These are phyloP conservation scores for Periglandula ipomoeae DNA, from an alignment of 2,329 filamentous ascomycete genomes.

Conservation along the genomic window DNA sequence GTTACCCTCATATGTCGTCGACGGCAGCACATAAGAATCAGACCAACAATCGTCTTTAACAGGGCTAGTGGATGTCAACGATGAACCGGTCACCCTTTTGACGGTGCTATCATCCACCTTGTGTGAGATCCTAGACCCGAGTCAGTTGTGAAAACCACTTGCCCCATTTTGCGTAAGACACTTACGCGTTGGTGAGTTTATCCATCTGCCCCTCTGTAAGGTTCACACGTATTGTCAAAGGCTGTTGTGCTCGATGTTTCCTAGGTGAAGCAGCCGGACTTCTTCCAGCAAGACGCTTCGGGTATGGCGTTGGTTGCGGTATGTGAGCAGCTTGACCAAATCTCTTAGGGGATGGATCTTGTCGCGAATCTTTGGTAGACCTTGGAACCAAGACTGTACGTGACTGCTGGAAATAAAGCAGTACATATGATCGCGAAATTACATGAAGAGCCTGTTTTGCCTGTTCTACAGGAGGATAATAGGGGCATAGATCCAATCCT, in stretches of 20 bases:
- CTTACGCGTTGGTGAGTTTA: constrained; percentile 36
- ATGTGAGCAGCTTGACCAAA: not conserved
- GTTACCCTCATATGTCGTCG: not conserved
- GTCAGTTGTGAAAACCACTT: not conserved
- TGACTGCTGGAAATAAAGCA: not conserved
- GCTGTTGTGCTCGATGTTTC: constrained; percentile 25
- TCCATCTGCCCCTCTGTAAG: constrained; percentile 41
- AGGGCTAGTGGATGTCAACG: not conserved
- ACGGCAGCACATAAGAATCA: constrained; percentile 1
- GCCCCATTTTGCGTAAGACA: not conserved
- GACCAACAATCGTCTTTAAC: constrained; percentile 1
- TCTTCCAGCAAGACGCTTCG: constrained; percentile 12
- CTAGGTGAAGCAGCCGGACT: constrained; percentile 23
- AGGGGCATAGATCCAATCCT: too few relatives aligned
- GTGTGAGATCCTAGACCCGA: constrained; percentile 21
- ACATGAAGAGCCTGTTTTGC: too few relatives aligned
- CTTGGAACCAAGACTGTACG: not conserved
- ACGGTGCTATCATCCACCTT: constrained; percentile 20
- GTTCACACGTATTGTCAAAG: constrained; percentile 37
- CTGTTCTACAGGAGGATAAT: too few relatives aligned
- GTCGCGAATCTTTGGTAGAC: not conserved
- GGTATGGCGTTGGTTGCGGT: not conserved
- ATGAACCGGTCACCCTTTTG: constrained; percentile 11
- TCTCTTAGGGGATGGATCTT: not conserved
- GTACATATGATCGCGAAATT: too few relatives aligned